phyloP scores from a whole-genome alignment of 345 rosid species.

The Gossypium rotundifolium region DNA sequence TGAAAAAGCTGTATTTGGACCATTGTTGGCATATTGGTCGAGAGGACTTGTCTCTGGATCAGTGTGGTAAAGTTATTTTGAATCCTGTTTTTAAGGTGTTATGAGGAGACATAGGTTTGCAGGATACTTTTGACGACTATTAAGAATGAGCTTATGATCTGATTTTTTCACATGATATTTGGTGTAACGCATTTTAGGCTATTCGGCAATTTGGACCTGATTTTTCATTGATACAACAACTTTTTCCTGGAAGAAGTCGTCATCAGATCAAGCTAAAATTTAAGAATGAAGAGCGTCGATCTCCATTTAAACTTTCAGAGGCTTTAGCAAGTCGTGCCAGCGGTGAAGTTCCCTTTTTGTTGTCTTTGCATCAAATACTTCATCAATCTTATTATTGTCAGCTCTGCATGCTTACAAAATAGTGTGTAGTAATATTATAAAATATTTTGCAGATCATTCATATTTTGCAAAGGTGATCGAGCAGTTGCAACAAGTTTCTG shows the following conservation, averaged over 20 bases:
- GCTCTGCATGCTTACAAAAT: neutral
- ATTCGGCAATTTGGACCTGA: constrained; percentile 5
- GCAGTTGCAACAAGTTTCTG: neutral
- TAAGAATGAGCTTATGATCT: neutral
- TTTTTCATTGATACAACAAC: constrained; percentile 4
- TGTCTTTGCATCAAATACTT: neutral
- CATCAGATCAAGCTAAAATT: constrained; percentile 5
- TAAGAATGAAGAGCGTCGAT: neutral
- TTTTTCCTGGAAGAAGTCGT: constrained; percentile 4
- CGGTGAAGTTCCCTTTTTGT: neutral
- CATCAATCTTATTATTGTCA: too few species aligned
- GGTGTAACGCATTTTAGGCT: neutral
- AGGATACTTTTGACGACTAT: neutral
- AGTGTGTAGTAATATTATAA: neutral
- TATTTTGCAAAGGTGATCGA: neutral
- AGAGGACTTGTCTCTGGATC: neutral
- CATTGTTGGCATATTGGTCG: neutral
- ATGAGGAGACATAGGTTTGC: neutral
- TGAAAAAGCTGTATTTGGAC: neutral
- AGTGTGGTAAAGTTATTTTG: neutral
- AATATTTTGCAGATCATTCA: neutral
- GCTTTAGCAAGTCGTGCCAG: constrained; percentile 2
- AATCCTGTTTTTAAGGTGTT: neutral
- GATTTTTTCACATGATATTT: neutral
- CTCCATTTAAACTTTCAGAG: neutral